phyloP scores from a whole-genome alignment of 441 rosid genomes.

The Adansonia grandidieri region DNA sequence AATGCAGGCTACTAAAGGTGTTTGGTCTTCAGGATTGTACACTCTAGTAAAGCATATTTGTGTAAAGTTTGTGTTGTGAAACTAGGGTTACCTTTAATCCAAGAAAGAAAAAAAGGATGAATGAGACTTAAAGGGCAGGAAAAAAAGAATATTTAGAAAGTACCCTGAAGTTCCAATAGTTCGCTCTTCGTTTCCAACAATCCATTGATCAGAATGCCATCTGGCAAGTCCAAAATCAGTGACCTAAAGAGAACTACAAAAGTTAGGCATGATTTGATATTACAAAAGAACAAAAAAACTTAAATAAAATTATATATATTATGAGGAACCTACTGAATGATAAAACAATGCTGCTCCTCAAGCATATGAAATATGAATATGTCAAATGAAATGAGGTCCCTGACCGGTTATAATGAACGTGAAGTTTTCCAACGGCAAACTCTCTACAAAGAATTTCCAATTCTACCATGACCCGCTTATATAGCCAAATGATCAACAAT shows the following conservation, averaged over 20 bases:
- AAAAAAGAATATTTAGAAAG: neutral
- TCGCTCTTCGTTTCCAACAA: slow-evolving; percentile 39
- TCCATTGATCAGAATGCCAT: slow-evolving; percentile 55
- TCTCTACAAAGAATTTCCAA: neutral
- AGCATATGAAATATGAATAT: neutral
- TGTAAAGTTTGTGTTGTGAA: slow-evolving; percentile 18
- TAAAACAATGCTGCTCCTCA: neutral
- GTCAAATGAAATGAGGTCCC: neutral
- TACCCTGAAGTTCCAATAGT: slow-evolving; percentile 65
- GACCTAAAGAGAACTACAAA: slow-evolving; percentile 41
- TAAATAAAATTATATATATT: neutral
- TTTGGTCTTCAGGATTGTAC: neutral
- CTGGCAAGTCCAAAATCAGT: slow-evolving; percentile 82
- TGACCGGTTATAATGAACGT: neutral
- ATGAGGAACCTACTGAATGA: neutral
- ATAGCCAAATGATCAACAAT: neutral
- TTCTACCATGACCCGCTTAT: neutral
- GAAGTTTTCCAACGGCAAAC: neutral
- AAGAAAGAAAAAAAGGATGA: neutral
- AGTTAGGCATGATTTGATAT: neutral
- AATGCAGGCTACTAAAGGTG: neutral
- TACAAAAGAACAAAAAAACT: neutral
- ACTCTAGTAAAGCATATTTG: neutral
- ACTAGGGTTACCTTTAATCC: neutral
- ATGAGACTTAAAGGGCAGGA: neutral